These are phyloP conservation scores for Telfairia occidentalis DNA, from an alignment of 331 rosid species.

Conservation along the genomic window DNA sequence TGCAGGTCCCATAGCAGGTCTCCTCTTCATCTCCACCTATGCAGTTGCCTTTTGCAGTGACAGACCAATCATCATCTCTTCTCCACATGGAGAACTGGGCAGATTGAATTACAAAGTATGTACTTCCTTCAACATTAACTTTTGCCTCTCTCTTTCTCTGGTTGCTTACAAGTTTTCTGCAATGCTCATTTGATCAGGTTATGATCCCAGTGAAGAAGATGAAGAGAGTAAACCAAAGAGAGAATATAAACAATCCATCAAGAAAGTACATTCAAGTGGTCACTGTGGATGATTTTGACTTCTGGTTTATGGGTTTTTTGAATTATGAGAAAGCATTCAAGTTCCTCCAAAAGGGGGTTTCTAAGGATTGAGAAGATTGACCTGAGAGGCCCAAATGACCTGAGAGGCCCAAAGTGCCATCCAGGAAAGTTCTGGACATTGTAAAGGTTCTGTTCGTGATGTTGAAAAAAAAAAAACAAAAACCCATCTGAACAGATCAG, in stretches of 20 bases:
- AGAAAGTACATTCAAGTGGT: slow-evolving; percentile 48
- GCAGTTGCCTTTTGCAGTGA: slow-evolving; percentile 68
- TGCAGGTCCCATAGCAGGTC: slow-evolving; percentile 59
- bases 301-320: slow-evolving; percentile 62
- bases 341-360: slow-evolving; percentile 31
- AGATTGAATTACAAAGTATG: neutral
- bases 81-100: neutral
- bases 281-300: slow-evolving; percentile 48
- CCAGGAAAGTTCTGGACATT: neutral
- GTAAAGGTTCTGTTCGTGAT: neutral
- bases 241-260: slow-evolving; percentile 35
- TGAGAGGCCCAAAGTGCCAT: neutral
- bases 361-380: slow-evolving; percentile 17
- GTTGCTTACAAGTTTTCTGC: neutral
- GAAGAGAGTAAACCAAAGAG: slow-evolving; percentile 36
- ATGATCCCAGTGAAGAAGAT: slow-evolving; percentile 41
- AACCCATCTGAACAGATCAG: neutral
- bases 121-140: neutral
- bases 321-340: slow-evolving; percentile 32
- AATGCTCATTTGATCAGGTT: slow-evolving; percentile 28
- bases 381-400: neutral
- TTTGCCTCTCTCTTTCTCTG: neutral
- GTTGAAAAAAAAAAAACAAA: too few relatives aligned
- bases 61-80: slow-evolving; percentile 33
- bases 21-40: slow-evolving; percentile 51